Evolutionary conservation across 257 asterid genomes (phyloP).

Genomic region (Coffea canephora): DNA sequence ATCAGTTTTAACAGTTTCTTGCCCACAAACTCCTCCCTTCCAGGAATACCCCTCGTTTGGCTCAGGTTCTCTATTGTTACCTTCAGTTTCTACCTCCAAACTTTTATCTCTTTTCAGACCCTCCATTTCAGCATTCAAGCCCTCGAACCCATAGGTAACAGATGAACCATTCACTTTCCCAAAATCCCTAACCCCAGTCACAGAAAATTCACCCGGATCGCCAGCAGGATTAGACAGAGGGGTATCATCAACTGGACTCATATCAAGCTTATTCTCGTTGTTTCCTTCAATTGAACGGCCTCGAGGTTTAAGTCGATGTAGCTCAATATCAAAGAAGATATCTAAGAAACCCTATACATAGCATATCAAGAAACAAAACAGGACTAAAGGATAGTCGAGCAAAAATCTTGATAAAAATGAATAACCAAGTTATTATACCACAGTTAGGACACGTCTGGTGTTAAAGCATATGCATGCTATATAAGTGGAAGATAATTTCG

Average conservation of each 20-base stretch:
- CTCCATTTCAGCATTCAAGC: neutral
- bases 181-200: conserved; percentile 49
- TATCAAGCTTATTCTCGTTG: conserved; percentile 21
- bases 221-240: conserved; percentile 26
- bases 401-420: too few relatives aligned
- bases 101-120: conserved; percentile 1
- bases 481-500: neutral
- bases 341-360: conserved; percentile 39
- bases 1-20: neutral
- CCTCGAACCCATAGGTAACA: neutral
- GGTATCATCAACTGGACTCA: conserved; percentile 32
- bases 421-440: too few relatives aligned
- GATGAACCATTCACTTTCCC: conserved; percentile 26
- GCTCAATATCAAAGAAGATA: conserved; percentile 30
- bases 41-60: neutral
- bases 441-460: too few relatives aligned
- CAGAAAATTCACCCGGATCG: conserved; percentile 21
- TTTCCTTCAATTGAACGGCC: neutral
- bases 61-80: neutral
- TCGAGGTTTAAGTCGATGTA: conserved; percentile 11
- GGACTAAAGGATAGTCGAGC: too few relatives aligned
- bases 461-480: neutral
- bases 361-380: conserved; percentile 2
- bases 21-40: neutral
- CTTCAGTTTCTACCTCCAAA: neutral